Evolutionary conservation across 2,329 filamentous ascomycete species (phyloP), one percentile per base, ranked within the genome.

Genomic region (Pseudodiploospora longispora): DNA sequence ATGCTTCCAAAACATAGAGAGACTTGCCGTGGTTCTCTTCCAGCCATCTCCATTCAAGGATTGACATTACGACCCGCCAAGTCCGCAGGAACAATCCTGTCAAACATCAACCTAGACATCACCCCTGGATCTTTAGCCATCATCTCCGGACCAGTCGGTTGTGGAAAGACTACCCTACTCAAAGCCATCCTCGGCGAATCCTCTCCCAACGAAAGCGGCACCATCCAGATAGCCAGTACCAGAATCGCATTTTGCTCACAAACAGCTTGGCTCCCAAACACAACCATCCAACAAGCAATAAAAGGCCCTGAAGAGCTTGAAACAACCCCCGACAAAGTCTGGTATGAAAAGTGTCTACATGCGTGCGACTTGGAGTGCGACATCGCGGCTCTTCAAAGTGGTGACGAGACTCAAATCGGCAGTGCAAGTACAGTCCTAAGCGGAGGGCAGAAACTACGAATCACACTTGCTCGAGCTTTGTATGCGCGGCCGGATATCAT

Each of bases 401-500:
- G 35, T 10, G 35, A 43, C 10, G 10, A 28, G 27, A 55, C 49
- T 34, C 42, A 50, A n/a, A 88, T 96, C 34, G 89, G 90, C 46
- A 89, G 95, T 66, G 82, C 89, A 50, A 89, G 89, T 34, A 95
- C 95, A 46, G 94, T 87, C 3, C 71, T 96, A 29, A 94, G 87
- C 50, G 88, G 88, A 50, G 89, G 89, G 12, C 89, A 96, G 61
- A 95, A 94, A 66, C 88, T 88, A 42, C 83, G 89, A 43, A 72
- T 96, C 50, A 89, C 87, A 9, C 72, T 96, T 41, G 90, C 90
- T 34, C 77, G 90, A 61, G 90, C 90, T 35, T 87, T 95, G 3
- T 96, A 96, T 59, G 87, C 90, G 43, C 80, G 89, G 53, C 86
- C 89, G 10, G 88, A 95, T 60, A 77, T 95, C 41, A 94, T 95